These are phyloP conservation scores for Cladobotryum protrusum DNA, from an alignment of 2,329 filamentous ascomycete species.

Conservation along the genomic window DNA sequence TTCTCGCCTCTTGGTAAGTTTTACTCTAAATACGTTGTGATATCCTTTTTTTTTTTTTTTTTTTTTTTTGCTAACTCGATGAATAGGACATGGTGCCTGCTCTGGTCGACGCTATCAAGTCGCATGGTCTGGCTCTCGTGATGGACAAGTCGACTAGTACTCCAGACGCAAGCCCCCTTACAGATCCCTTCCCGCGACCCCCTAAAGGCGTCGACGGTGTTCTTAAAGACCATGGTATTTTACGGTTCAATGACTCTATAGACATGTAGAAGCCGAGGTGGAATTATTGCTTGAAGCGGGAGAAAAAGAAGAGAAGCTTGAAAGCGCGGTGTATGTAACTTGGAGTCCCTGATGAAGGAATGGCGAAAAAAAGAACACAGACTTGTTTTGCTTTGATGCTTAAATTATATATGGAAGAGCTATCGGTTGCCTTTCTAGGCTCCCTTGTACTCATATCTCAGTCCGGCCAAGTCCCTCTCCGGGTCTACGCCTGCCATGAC, in stretches of 20 bases:
- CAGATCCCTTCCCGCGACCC: conserved; percentile 52
- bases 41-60: neutral
- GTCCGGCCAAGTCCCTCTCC: conserved; percentile 52
- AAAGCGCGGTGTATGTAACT: no score
- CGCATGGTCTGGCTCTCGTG: conserved; percentile 85
- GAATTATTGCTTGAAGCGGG: neutral
- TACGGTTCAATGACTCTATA: conserved; percentile 91
- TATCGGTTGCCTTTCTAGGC: conserved; percentile 35
- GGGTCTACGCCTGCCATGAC: conserved; percentile 65
- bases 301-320: no score
- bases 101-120: conserved; percentile 88
- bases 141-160: conserved; percentile 70
- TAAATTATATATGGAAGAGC: neutral
- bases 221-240: conserved; percentile 75
- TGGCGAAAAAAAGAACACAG: neutral
- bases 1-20: conserved; percentile 72
- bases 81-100: conserved; percentile 83
- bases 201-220: conserved; percentile 84
- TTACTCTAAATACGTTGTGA: neutral
- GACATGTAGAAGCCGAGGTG: conserved; percentile 47
- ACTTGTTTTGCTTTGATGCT: neutral
- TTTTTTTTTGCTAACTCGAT: conserved; percentile 15
- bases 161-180: conserved; percentile 32
- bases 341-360: neutral
- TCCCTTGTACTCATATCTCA: conserved; percentile 63